Conservation (phyloP, 2,329 filamentous ascomycete species). For the Pseudocercospora eumusae region DNA sequence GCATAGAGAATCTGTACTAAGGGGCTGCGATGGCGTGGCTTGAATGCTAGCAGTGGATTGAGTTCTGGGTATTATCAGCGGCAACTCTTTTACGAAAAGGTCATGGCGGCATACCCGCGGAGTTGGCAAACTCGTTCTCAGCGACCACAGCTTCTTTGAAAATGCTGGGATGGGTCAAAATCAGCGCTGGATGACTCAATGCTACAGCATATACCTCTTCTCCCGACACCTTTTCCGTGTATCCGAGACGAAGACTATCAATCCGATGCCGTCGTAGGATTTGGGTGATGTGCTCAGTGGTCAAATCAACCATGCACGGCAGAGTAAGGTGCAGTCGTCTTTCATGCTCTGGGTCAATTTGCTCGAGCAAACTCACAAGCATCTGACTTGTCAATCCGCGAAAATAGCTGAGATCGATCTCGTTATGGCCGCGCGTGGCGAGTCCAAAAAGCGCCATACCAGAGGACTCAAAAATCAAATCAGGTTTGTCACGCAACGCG, state of each 20-base stretch:
- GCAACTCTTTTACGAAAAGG: neutral
- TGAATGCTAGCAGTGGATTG: neutral
- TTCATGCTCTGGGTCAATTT: neutral
- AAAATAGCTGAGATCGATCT: slow-evolving; percentile 12
- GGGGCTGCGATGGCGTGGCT: neutral
- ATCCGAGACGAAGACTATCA: neutral
- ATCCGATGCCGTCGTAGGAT: neutral
- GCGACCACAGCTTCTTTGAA: neutral
- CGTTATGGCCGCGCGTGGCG: neutral
- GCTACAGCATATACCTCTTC: neutral
- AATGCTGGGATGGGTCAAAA: neutral
- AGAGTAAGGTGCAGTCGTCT: slow-evolving; percentile 5
- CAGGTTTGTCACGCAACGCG: neutral
- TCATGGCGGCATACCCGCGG: neutral
- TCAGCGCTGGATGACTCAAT: neutral
- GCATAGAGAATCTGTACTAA: neutral
- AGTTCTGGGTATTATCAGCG: neutral
- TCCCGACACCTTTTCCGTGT: neutral
- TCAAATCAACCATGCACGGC: neutral
- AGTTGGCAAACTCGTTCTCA: neutral
- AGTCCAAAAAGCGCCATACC: slow-evolving; percentile 1
- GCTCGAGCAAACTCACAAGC: neutral
- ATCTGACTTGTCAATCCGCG: neutral
- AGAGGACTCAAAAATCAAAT: neutral
- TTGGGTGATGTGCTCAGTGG: neutral